phyloP scores from a whole-genome alignment of 306 rosid species.

The Astragalus membranaceus region DNA sequence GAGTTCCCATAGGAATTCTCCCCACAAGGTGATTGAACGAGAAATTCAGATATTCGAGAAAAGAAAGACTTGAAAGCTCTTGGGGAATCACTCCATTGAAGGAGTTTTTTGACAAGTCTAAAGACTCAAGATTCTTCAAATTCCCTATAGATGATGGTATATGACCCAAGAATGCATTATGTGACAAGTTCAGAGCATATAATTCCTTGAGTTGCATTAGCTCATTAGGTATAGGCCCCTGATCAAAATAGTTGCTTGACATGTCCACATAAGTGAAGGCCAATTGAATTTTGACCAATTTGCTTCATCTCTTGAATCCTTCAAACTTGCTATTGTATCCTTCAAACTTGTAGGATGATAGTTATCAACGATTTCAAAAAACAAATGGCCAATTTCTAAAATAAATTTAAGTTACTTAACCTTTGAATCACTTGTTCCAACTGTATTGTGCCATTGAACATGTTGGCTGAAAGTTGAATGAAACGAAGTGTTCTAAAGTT shows the following conservation, averaged over 20 bases:
- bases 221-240: constrained; percentile 29
- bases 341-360: neutral
- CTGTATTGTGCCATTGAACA: constrained; percentile 24
- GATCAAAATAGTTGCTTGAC: constrained; percentile 22
- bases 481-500: neutral
- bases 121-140: constrained; percentile 27
- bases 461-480: constrained; percentile 42
- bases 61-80: constrained; percentile 14
- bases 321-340: neutral
- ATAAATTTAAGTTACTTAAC: neutral
- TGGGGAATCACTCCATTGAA: constrained; percentile 26
- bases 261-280: constrained; percentile 27
- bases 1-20: constrained; percentile 22
- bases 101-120: constrained; percentile 34
- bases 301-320: constrained; percentile 8
- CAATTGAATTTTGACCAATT: constrained; percentile 15
- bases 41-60: constrained; percentile 25
- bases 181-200: constrained; percentile 22
- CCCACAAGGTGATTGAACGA: constrained; percentile 30
- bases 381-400: constrained; percentile 21
- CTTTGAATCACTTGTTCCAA: neutral
- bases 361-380: neutral
- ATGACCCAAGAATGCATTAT: constrained; percentile 13
- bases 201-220: constrained; percentile 16
- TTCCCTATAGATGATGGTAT: constrained; percentile 20